Evolutionary conservation across 371 early-diverging fungal species (phyloP).

Genomic region (Mucor piriformis): DNA sequence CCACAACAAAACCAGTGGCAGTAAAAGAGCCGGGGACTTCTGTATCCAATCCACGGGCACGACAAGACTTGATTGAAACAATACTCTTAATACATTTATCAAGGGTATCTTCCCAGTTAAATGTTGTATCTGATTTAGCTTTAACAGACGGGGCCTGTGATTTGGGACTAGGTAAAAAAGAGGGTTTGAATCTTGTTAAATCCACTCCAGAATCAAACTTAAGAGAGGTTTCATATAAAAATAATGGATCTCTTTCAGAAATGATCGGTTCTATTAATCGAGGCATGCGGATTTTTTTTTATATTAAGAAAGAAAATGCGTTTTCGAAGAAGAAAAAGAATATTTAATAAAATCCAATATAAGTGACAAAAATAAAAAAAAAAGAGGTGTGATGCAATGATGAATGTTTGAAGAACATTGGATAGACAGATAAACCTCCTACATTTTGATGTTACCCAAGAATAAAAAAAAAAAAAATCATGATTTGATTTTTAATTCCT

Average conservation of each 20-base stretch:
- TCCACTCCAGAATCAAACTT: neutral
- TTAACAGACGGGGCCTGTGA: neutral
- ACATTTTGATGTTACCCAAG: neutral
- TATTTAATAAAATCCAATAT: neutral
- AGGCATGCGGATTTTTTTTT: slow-evolving; percentile 8
- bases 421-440: neutral
- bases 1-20: slow-evolving; percentile 94
- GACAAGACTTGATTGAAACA: slow-evolving; percentile 83
- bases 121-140: no score
- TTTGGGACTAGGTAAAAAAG: neutral
- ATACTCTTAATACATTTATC: slow-evolving; percentile 78
- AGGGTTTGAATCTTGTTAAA: neutral
- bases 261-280: slow-evolving; percentile 15
- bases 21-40: slow-evolving; percentile 78
- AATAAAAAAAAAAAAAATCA: neutral
- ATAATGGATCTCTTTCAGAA: slow-evolving; percentile 9
- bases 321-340: neutral
- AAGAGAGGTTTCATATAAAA: neutral
- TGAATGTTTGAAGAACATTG: neutral
- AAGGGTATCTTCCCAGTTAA: slow-evolving; percentile 74
- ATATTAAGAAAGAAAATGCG: neutral
- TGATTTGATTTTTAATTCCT: no score
- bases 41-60: slow-evolving; percentile 87
- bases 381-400: neutral
- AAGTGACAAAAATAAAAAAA: neutral